Evolutionary conservation across 2,329 filamentous ascomycete genomes (phyloP), one percentile per base, ranked within the genome.

Genomic region (Pyrenochaeta sp.): DNA sequence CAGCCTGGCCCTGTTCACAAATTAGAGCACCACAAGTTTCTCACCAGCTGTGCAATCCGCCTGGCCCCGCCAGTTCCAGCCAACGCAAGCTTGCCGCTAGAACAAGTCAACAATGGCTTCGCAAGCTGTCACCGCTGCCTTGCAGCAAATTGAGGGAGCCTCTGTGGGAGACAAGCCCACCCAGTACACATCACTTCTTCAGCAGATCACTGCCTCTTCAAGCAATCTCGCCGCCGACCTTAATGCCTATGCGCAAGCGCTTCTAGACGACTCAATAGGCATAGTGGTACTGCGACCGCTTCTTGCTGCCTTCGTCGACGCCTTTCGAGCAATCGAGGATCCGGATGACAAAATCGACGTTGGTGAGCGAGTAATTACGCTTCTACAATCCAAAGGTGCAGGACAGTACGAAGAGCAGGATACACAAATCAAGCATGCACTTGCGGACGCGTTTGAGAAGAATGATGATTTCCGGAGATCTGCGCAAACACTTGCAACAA

Each of bases 321-420:
- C 83, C 14, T 88, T 96, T 63, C 79, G 83, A 56, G 76, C 78
- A 17, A 79, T 92, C 51, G 75, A 82, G 32, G 83, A 86, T 63
- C 76, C 86, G 36, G 85, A 90, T 54, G 79, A 88, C 57, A 89
- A 89, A 78, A 89, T 96, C 66, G 85, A 87, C 61, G 89, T 92
- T 41, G 92, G 90, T 65, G 83, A 85, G 67, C 86, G 90, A 71
- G 85, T 91, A n/a, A 83, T 96, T 36, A 78, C 82, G 45, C 80
- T 87, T 37, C 83, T 97, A 45, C 74, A 83, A 72, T 77, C 89
- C 74, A 85, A 86, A 57, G 83, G 88, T 77, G 77, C 90, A 72
- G 90, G 89, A 1, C 71, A 74, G 52, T 95, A 92, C 69, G 87
- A 95, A 76, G 93, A 98, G 74, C 92, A 96, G 75, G 87, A 90